Evolutionary conservation across 2,329 filamentous ascomycete genomes (phyloP).

Genomic region (Hypomyces perniciosus): DNA sequence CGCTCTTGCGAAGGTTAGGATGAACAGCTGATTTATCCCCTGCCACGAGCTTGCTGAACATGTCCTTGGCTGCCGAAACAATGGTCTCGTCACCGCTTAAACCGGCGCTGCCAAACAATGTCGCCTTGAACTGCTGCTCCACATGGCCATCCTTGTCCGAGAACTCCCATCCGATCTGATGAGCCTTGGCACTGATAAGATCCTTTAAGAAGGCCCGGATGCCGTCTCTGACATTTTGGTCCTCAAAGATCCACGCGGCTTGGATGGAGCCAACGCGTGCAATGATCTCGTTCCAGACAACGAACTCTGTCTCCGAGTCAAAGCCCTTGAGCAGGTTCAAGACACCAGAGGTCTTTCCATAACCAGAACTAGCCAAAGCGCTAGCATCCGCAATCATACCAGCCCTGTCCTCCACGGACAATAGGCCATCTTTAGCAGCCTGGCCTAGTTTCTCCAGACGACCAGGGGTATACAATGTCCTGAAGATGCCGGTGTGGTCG

Average conservation of each 20-base stretch:
- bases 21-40: constrained; percentile 80
- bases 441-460: constrained; percentile 81
- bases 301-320: constrained; percentile 75
- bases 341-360: constrained; percentile 87
- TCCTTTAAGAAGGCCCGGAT: constrained; percentile 78
- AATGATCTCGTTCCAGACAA: constrained; percentile 92
- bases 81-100: constrained; percentile 72
- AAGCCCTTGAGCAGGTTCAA: constrained; percentile 82
- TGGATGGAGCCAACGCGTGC: constrained; percentile 73
- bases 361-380: constrained; percentile 81
- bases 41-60: constrained; percentile 78
- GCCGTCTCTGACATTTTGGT: constrained; percentile 63
- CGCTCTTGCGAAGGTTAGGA: constrained; percentile 81
- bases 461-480: constrained; percentile 79
- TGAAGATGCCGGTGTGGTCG: constrained; percentile 87
- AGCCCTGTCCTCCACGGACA: constrained; percentile 84
- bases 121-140: constrained; percentile 87
- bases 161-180: constrained; percentile 85
- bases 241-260: constrained; percentile 75
- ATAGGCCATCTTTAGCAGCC: constrained; percentile 64
- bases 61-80: constrained; percentile 74
- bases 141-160: constrained; percentile 80
- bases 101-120: constrained; percentile 82
- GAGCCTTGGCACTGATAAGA: constrained; percentile 71
- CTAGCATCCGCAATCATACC: constrained; percentile 94